Evolutionary conservation across 768 basidiomycete species (phyloP), one percentile per base, ranked within the genome.

Genomic region (Tricholoma flavovirens): DNA sequence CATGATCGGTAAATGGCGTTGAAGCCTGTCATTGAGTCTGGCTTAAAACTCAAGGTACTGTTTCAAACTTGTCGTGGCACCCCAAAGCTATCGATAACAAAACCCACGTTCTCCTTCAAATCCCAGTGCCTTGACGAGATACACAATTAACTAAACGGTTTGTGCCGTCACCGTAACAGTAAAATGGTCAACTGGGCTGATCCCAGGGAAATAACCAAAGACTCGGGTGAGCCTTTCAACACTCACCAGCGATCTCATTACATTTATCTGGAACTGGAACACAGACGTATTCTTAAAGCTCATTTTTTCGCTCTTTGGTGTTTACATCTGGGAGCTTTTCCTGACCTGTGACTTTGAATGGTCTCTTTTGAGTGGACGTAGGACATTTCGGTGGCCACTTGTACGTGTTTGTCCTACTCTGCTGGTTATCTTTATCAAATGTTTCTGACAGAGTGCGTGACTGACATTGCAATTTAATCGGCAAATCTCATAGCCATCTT

Each of bases 271-370:
- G 29, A 17, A 21, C 43, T 26, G 2, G 24, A 30, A 49, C 17
- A 26, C 17, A 88, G 87, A 72, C 53, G 76, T 78, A 50, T 86
- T 87, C 63, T 72, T 72, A 43, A 82, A 83, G 61, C 67, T 87
- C 40, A 76, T 85, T 24, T 84, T 84, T 61, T 71, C 74, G n/a
- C 74, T 86, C 53, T 84, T 83, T 58, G 87, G 87, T 15, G 67
- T 85, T 49, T 85, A 86, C 60, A 52, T 84, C 26, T 88, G 86
- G 86, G 87, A 88, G 63, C 58, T 88, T 40, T 75, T 83, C 59
- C 70, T 75, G 61, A 87, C 87, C 14, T 79, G 69, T 55, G 76
- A 77, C 58, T 89, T 90, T 59, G 87, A 90, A 62, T 81, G 80
- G 79, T 85, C 86, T 24, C 66, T 89, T 30, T 55, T 88, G 40